phyloP scores from a whole-genome alignment of 441 rosid genomes.

The Viola pubescens region DNA sequence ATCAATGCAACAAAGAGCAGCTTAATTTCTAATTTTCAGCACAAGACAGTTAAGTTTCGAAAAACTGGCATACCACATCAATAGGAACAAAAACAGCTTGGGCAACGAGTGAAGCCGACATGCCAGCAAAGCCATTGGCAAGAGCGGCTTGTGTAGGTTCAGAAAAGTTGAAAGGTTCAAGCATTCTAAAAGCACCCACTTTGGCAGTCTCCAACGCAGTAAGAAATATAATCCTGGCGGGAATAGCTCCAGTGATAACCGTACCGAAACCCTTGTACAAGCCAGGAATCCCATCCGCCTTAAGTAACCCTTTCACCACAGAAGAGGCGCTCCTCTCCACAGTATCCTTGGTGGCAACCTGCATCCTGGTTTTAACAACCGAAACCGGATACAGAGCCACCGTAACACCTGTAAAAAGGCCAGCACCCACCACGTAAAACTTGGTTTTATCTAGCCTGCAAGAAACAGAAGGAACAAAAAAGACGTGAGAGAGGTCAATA shows the following conservation, averaged over 20 bases:
- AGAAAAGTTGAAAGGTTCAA: slow-evolving; percentile 59
- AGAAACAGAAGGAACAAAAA: slow-evolving; percentile 1
- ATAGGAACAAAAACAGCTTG: slow-evolving; percentile 90
- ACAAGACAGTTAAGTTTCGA: neutral
- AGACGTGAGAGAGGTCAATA: neutral
- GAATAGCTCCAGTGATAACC: slow-evolving; percentile 85
- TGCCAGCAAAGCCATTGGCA: slow-evolving; percentile 92
- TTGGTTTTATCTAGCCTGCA: slow-evolving; percentile 87
- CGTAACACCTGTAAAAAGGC: slow-evolving; percentile 89
- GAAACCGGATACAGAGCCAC: slow-evolving; percentile 85
- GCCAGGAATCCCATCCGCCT: slow-evolving; percentile 84
- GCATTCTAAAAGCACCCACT: slow-evolving; percentile 61
- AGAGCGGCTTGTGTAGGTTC: slow-evolving; percentile 85
- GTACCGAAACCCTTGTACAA: slow-evolving; percentile 94
- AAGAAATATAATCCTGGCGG: slow-evolving; percentile 79
- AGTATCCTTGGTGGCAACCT: slow-evolving; percentile 82
- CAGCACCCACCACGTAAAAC: slow-evolving; percentile 91
- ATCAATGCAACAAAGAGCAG: too few relatives aligned
- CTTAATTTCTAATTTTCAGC: too few relatives aligned
- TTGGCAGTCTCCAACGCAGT: slow-evolving; percentile 88
- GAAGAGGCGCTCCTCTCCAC: slow-evolving; percentile 66
- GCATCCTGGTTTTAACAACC: slow-evolving; percentile 84
- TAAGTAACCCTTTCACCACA: slow-evolving; percentile 59
- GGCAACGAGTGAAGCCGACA: slow-evolving; percentile 74
- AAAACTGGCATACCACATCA: slow-evolving; percentile 61